Base-by-base conservation (phyloP, 306 rosid species). In the Spatholobus suberectus region DNA sequence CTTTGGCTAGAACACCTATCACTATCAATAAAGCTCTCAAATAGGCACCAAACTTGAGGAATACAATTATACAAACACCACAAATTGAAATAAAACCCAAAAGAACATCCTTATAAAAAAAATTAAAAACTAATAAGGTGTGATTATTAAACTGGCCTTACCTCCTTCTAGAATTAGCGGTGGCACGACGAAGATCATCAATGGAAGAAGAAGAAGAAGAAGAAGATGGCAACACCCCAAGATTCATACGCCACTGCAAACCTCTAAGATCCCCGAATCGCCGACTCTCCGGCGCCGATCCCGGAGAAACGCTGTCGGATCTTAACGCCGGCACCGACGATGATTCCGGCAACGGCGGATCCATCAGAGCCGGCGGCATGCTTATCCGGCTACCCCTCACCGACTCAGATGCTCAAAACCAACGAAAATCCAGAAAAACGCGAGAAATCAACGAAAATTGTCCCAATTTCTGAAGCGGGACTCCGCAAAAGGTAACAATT, bases 91-190 rank as follows among this genome's bases (percentile, higher is more conserved):
- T 15, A 61, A 15, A 78, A 43, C 3, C 2, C 43, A 12, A 1
- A 61, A 35, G 4, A 82, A 66, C 0, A 59, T 55, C 34, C 47
- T 65, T 23, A n/a, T n/a, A n/a, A n/a, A 70, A 57, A 74, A 7
- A 70, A 68, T 4, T 3, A 12, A 15, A 51, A 27, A 72, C 5
- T 37, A 63, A 43, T 41, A 71, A n/a, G 78, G 44, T 62, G 44
- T 35, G 38, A 43, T 68, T 5, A 29, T 44, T 51, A 67, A 81
- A 72, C 40, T 65, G 70, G 78, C 62, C 29, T 21, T 82, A 94
- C 99, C 99, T 88, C 79, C 99, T 90, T 62, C 99, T 88, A 70
- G 86, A 94, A 85, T 96, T 89, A 65, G 99, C 99, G 2, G 97
- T 88, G 61, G 97, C 97, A 14, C 98, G 91, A 66, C 99, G 99